Base-by-base conservation (phyloP, 495 filamentous ascomycete genomes). In the Neurospora pannonica region DNA sequence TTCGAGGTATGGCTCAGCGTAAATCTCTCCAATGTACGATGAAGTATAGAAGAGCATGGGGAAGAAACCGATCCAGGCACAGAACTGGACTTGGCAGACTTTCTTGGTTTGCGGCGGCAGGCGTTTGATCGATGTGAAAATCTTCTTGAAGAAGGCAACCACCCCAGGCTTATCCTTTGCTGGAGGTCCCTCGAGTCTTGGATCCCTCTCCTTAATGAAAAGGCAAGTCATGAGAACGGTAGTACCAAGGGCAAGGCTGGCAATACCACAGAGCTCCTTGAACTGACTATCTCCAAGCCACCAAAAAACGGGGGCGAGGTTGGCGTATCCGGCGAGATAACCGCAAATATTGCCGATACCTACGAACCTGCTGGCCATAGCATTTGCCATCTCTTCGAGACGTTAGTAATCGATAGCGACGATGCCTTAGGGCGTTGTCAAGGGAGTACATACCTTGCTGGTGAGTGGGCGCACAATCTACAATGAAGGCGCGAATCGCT, bases 11-110 rank as follows among this genome's bases (percentile, higher is more conserved):
- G 93, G 93, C 78, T 97, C 90, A 46, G 92, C 91, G 78, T 97
- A 96, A 71, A 97, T 90, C 80, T 97, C 93, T 71, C 92, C 94
- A 77, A 97, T 91, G 81, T 94, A 97, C 37, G 93, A 96, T 2
- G 93, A 96, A 8, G 94, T 92, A 83, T 97, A 97, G 82, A 95
- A 97, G 0, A 97, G 86, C 84, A 97, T 95, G 21, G 94, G 94
- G 78, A 97, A 97, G 92, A 94, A 97, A 74, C 93, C 94, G 75
- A 97, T 90, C 94, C 94, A 97, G 36, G 93, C 92, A 73, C 92
- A 93, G 78, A 97, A 89, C 80, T 97, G 94, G 0, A 96, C 93
- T 75, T 92, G 85, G 81, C 94, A 97, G 74, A 97, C 92, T 77
- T 90, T 91, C 28, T 87, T 84, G 77, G 94, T 94, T 79, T 97